phyloP scores from a whole-genome alignment of 805 yeast species.

The Starmerella stigmatis region DNA sequence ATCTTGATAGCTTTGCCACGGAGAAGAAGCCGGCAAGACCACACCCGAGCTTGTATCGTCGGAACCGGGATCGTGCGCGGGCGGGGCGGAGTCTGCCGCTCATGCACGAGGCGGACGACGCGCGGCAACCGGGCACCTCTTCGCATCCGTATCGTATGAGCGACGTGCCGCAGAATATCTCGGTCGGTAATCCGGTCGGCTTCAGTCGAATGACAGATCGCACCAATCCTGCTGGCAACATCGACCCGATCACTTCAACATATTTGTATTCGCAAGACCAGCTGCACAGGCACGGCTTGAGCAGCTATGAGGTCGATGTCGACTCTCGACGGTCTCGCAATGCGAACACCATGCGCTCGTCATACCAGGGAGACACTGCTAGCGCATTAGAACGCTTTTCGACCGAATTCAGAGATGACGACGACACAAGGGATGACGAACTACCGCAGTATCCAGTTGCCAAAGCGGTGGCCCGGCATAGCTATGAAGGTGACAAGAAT shows the following conservation, averaged over 20 bases:
- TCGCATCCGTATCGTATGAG: conserved; percentile 19
- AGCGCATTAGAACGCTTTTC: background rate
- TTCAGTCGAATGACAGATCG: conserved; percentile 6
- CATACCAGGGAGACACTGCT: background rate
- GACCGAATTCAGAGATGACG: conserved; percentile 6
- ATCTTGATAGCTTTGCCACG: conserved; percentile 67
- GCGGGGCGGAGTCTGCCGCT: conserved; percentile 1
- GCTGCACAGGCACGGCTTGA: conserved; percentile 18
- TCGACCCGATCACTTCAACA: conserved; percentile 28
- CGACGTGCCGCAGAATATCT: conserved; percentile 13
- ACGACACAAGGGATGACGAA: conserved; percentile 4
- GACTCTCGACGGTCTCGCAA: conserved; percentile 8
- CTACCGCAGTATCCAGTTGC: conserved; percentile 12
- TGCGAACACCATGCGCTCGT: conserved; percentile 10
- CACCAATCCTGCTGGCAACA: background rate
- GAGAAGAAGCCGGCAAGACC: conserved; percentile 13
- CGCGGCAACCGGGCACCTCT: conserved; percentile 7
- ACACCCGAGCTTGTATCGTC: background rate
- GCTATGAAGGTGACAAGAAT: conserved; percentile 80
- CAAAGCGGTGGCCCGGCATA: conserved; percentile 75
- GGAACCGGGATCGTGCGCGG: conserved; percentile 3
- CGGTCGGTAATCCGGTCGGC: conserved; percentile 10
- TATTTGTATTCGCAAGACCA: conserved; percentile 20
- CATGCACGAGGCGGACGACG: background rate
- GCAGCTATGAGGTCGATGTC: conserved; percentile 13